phyloP scores from a whole-genome alignment of 2,329 filamentous ascomycete genomes.

The Neofusicoccum sp. region DNA sequence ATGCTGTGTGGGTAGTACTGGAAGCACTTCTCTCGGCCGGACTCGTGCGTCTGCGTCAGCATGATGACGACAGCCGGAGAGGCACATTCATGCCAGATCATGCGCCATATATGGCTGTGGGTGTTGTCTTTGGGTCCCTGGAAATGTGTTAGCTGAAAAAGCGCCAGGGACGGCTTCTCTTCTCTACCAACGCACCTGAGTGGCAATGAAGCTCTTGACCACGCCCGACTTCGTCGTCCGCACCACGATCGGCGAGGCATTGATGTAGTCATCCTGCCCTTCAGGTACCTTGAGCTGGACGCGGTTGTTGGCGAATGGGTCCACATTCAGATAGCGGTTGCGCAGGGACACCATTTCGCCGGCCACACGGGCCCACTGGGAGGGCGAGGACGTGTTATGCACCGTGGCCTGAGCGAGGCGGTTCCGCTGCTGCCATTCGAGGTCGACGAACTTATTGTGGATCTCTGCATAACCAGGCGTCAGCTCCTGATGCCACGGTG shows the following conservation, averaged over 20 bases:
- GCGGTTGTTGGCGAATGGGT: conserved; percentile 84
- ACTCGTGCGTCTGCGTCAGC: conserved; percentile 86
- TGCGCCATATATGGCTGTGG: conserved; percentile 86
- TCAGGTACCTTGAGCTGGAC: conserved; percentile 76
- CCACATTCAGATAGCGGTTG: conserved; percentile 87
- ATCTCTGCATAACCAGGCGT: conserved; percentile 48
- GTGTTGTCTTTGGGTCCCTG: conserved; percentile 76
- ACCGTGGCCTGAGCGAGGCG: conserved; percentile 47
- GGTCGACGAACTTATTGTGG: conserved; percentile 58
- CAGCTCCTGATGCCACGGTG: neutral
- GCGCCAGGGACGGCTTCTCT: neutral
- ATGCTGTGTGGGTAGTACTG: conserved; percentile 71
- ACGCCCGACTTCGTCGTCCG: conserved; percentile 40
- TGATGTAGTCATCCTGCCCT: conserved; percentile 56
- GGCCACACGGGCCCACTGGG: conserved; percentile 59
- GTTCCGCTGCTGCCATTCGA: conserved; percentile 60
- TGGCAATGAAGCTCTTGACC: conserved; percentile 74
- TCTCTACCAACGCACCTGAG: conserved; percentile 56
- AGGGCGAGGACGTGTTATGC: conserved; percentile 37
- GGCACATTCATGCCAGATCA: conserved; percentile 83
- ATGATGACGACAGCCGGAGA: conserved; percentile 77
- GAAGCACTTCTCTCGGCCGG: conserved; percentile 76
- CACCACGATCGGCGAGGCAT: conserved; percentile 48
- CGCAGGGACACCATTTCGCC: conserved; percentile 58
- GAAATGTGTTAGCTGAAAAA: neutral